Conservation (phyloP, 192 early-diverging fungal genomes). For the Spinellus fusiger region DNA sequence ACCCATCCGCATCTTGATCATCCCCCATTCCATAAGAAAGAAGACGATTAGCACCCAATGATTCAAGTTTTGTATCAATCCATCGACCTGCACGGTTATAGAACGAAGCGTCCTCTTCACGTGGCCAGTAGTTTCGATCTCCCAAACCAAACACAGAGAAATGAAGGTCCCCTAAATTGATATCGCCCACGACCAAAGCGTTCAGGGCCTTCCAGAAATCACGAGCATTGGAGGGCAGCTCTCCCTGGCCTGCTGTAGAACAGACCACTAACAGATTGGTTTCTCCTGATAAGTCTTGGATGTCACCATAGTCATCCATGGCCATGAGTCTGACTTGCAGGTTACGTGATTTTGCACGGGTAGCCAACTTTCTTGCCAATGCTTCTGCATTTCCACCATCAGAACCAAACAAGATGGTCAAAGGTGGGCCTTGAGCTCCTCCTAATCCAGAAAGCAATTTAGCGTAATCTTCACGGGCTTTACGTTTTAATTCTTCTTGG, state of each 20-base stretch:
- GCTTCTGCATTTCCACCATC: slow-evolving; percentile 87
- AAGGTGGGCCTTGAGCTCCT: slow-evolving; percentile 58
- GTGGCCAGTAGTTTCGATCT: slow-evolving; percentile 96
- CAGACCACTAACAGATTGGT: slow-evolving; percentile 71
- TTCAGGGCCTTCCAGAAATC: slow-evolving; percentile 84
- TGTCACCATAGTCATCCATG: slow-evolving; percentile 73
- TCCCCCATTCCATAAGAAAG: slow-evolving; percentile 73
- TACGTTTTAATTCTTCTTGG: slow-evolving; percentile 56
- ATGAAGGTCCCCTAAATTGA: slow-evolving; percentile 58
- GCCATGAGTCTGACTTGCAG: slow-evolving; percentile 69
- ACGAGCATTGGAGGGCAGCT: slow-evolving; percentile 86
- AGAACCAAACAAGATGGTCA: slow-evolving; percentile 86
- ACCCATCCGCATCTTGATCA: slow-evolving; percentile 92
- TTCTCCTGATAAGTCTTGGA: slow-evolving; percentile 77
- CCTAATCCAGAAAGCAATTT: slow-evolving; percentile 62
- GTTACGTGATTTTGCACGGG: slow-evolving; percentile 79
- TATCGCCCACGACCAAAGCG: slow-evolving; percentile 45
- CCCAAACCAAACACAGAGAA: slow-evolving; percentile 87
- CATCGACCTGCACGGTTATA: slow-evolving; percentile 90
- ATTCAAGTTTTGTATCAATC: slow-evolving; percentile 71
- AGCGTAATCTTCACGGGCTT: slow-evolving; percentile 62
- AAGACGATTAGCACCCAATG: slow-evolving; percentile 68
- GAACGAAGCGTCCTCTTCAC: slow-evolving; percentile 81
- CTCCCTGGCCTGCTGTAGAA: slow-evolving; percentile 93
- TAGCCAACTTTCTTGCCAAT: slow-evolving; percentile 74